These are phyloP conservation scores for Cystobasidium slooffiae DNA, from an alignment of 1,284 basidiomycete genomes.

Conservation along the genomic window DNA sequence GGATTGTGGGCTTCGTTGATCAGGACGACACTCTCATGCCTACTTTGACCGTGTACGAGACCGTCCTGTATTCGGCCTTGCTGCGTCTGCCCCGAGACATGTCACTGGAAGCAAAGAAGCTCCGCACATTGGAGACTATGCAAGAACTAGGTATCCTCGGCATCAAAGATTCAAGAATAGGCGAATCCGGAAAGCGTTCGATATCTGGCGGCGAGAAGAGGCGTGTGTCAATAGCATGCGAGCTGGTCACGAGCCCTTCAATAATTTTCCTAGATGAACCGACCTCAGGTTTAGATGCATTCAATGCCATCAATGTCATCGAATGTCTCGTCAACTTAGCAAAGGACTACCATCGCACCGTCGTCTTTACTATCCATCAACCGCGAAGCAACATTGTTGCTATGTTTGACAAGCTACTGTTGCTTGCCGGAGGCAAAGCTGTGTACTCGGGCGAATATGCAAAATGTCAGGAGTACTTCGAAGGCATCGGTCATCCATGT, in stretches of 20 bases:
- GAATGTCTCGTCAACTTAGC: constrained; percentile 85
- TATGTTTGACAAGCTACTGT: constrained; percentile 86
- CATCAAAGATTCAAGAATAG: constrained; percentile 88
- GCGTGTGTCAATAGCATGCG: constrained; percentile 95
- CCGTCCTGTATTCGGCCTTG: constrained; percentile 88
- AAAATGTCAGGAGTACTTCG: constrained; percentile 79
- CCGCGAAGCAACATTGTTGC: constrained; percentile 97
- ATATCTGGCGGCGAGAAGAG: constrained; percentile 97
- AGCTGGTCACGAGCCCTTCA: constrained; percentile 92
- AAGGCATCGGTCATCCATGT: constrained; percentile 76
- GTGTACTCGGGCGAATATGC: constrained; percentile 79
- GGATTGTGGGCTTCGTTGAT: constrained; percentile 91
- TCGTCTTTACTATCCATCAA: constrained; percentile 97
- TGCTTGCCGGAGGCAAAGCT: constrained; percentile 80
- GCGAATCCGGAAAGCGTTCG: constrained; percentile 78
- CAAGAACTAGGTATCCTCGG: constrained; percentile 90
- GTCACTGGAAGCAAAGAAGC: constrained; percentile 91
- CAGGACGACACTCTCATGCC: constrained; percentile 97
- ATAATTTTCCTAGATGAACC: constrained; percentile 97
- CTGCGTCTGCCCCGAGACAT: constrained; percentile 89
- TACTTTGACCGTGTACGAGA: constrained; percentile 96
- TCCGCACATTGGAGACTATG: constrained; percentile 91
- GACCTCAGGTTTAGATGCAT: constrained; percentile 79
- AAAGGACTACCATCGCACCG: constrained; percentile 87
- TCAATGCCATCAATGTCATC: constrained; percentile 92